phyloP scores from a whole-genome alignment of 2,329 filamentous ascomycete genomes.

The Alternaria triticina region DNA sequence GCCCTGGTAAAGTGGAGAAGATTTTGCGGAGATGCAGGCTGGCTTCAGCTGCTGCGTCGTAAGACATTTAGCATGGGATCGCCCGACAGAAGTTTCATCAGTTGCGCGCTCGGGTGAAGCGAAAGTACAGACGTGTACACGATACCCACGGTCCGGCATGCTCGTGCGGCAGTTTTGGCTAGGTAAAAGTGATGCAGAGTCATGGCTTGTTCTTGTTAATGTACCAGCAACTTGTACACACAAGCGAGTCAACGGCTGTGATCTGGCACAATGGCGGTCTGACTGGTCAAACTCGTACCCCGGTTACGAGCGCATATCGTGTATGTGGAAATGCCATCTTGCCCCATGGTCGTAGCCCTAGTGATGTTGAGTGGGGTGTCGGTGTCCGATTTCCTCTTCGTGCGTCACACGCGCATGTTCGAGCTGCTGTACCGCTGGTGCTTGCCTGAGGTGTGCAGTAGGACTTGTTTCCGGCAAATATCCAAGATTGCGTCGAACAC shows the following conservation, averaged over 20 bases:
- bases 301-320: conserved; percentile 6
- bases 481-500: conserved; percentile 3
- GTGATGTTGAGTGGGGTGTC: neutral
- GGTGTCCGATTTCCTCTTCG: neutral
- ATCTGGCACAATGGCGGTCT: conserved; percentile 6
- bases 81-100: conserved; percentile 18
- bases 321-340: conserved; percentile 8
- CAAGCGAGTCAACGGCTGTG: conserved; percentile 15
- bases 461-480: conserved; percentile 9
- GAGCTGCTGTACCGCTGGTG: conserved; percentile 2
- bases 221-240: conserved; percentile 14
- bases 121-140: conserved; percentile 18
- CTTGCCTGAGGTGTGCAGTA: conserved; percentile 8
- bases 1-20: conserved; percentile 9
- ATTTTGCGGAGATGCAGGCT: conserved; percentile 13
- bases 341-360: neutral
- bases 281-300: conserved; percentile 11
- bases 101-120: conserved; percentile 14
- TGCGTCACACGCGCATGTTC: conserved; percentile 3
- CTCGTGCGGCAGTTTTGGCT: conserved; percentile 4
- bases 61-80: conserved; percentile 23
- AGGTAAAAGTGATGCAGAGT: neutral
- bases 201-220: conserved; percentile 4
- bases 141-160: conserved; percentile 7
- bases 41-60: conserved; percentile 19